A percentile compares a stretch with the other conserved stretches of the same genome.
Conservation (phyloP, 2,329 filamentous ascomycete species). For the Phoma sp. region DNA sequence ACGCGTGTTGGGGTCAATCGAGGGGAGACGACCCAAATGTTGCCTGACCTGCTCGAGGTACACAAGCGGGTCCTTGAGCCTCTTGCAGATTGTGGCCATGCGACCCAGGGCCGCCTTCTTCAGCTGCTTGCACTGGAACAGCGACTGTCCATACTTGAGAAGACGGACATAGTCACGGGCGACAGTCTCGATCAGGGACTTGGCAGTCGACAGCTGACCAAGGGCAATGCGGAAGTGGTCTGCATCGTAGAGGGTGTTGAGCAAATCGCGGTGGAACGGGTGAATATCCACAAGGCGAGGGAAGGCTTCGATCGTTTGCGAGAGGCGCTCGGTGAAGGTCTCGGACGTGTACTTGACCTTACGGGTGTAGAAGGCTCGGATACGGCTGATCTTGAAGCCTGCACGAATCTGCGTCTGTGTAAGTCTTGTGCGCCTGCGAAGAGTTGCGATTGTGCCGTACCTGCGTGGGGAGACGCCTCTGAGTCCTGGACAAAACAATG, state of each 20-base stretch:
- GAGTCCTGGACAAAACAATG: conserved; percentile 86
- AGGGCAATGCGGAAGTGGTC: conserved; percentile 85
- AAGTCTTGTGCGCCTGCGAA: conserved; percentile 6
- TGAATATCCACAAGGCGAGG: conserved; percentile 93
- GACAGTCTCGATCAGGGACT: conserved; percentile 95
- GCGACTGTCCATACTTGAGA: conserved; percentile 85
- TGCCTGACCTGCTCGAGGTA: conserved; percentile 97
- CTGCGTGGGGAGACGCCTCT: conserved; percentile 91
- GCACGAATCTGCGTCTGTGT: conserved; percentile 88
- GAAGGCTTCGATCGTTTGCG: conserved; percentile 85
- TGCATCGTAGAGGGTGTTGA: conserved; percentile 86
- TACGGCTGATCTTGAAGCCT: conserved; percentile 95
- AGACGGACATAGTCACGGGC: conserved; percentile 95
- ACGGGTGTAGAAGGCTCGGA: conserved; percentile 93
- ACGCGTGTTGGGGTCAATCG: conserved; percentile 97
- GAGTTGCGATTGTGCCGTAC: conserved; percentile 64
- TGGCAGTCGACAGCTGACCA: conserved; percentile 93
- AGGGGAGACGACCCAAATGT: conserved; percentile 93
- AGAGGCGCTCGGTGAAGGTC: conserved; percentile 94
- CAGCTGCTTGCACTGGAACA: conserved; percentile 99
- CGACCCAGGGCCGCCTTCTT: conserved; percentile 95
- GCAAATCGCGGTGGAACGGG: conserved; percentile 85
- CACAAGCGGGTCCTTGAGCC: conserved; percentile 89
- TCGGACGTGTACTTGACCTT: conserved; percentile 96
- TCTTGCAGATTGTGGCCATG: conserved; percentile 96